Conservation (phyloP, 2,329 filamentous ascomycete genomes). For the Alternaria sp. region DNA sequence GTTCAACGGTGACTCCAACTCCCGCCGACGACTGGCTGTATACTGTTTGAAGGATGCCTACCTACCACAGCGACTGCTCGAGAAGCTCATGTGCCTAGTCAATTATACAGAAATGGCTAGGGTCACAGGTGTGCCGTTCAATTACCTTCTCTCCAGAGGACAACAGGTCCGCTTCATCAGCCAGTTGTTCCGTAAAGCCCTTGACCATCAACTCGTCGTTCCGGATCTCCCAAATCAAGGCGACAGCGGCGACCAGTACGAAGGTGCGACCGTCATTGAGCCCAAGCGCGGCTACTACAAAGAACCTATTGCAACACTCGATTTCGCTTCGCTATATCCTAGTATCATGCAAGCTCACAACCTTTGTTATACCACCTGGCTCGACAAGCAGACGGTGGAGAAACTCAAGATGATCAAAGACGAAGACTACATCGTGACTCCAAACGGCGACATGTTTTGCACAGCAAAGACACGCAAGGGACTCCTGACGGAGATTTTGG, state of each 20-base stretch:
- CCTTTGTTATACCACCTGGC: slow-evolving; percentile 92
- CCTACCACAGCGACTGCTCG: slow-evolving; percentile 90
- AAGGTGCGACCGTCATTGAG: slow-evolving; percentile 97
- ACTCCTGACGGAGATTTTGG: slow-evolving; percentile 90
- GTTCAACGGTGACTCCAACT: slow-evolving; percentile 95
- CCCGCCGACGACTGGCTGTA: slow-evolving; percentile 84
- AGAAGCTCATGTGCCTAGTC: slow-evolving; percentile 97
- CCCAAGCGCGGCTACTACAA: slow-evolving; percentile 93
- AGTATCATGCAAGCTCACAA: slow-evolving; percentile 99
- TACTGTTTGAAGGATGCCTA: slow-evolving; percentile 99
- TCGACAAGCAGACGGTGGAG: slow-evolving; percentile 80
- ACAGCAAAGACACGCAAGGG: slow-evolving; percentile 90
- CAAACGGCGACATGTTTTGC: slow-evolving; percentile 92
- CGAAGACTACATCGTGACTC: slow-evolving; percentile 95
- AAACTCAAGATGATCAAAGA: slow-evolving; percentile 81
- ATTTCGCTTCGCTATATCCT: slow-evolving; percentile 98
- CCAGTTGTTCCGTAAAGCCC: slow-evolving; percentile 92
- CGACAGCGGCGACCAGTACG: slow-evolving; percentile 83
- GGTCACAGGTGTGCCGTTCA: slow-evolving; percentile 98
- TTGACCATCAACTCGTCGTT: slow-evolving; percentile 92
- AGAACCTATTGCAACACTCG: slow-evolving; percentile 92
- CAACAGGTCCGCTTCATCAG: slow-evolving; percentile 99
- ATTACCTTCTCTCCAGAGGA: slow-evolving; percentile 86
- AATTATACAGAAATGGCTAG: slow-evolving; percentile 99
- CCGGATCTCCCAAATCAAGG: slow-evolving; percentile 79